Conservation (phyloP, 495 filamentous ascomycete species). For the Talaromyces wortmannii region DNA sequence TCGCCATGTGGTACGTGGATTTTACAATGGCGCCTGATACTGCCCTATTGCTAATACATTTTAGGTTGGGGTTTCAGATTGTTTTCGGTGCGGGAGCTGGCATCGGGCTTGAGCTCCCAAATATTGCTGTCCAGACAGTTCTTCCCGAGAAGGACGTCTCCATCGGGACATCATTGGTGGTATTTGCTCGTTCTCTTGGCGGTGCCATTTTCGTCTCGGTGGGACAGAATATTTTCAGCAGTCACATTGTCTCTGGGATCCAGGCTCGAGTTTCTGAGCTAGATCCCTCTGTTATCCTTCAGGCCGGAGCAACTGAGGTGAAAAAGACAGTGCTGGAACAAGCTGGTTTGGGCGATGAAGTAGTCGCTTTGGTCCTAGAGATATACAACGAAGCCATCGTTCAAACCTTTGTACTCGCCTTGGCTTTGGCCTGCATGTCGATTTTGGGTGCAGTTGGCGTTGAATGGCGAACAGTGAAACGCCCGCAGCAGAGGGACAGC, state of each 20-base stretch:
- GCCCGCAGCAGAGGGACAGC: constrained; percentile 11
- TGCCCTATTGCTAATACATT: neutral
- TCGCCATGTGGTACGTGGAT: constrained; percentile 52
- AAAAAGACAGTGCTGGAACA: constrained; percentile 10
- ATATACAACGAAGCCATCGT: constrained; percentile 50
- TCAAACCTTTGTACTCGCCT: constrained; percentile 39
- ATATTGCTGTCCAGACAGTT: constrained; percentile 54
- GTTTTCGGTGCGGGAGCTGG: constrained; percentile 54
- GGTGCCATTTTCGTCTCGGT: constrained; percentile 57
- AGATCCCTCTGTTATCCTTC: constrained; percentile 32
- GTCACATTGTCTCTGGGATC: constrained; percentile 33
- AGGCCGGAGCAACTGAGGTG: constrained; percentile 45
- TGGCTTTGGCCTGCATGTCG: constrained; percentile 39
- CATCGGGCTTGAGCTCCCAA: constrained; percentile 46
- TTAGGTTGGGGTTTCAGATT: constrained; percentile 30
- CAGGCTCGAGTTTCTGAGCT: constrained; percentile 24
- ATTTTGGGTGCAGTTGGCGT: constrained; percentile 40
- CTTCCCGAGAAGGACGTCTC: constrained; percentile 48
- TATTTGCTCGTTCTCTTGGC: constrained; percentile 52
- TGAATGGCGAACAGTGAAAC: constrained; percentile 53
- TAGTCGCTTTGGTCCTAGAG: constrained; percentile 20
- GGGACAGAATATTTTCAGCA: constrained; percentile 44
- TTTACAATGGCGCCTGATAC: constrained; percentile 6
- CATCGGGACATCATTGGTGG: constrained; percentile 45
- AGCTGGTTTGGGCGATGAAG: constrained; percentile 21